These are phyloP conservation scores for Suhomyces vadensis DNA, from an alignment of 805 yeast genomes.

Conservation along the genomic window DNA sequence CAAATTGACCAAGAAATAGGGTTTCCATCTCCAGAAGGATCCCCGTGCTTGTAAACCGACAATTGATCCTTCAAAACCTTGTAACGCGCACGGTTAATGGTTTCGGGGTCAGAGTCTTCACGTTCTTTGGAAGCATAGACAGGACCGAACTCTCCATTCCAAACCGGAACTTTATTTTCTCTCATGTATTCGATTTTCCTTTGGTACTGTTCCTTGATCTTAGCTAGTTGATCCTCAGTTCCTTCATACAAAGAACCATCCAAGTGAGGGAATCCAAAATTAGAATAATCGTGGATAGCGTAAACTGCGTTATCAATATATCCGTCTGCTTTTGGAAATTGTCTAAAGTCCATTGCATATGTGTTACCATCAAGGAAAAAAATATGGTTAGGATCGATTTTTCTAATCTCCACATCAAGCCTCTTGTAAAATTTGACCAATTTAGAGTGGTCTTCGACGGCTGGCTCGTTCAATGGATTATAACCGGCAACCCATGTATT, in stretches of 20 bases:
- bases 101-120: conserved; percentile 41
- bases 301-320: conserved; percentile 48
- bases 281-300: conserved; percentile 50
- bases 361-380: conserved; percentile 53
- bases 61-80: conserved; percentile 48
- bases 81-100: conserved; percentile 42
- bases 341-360: conserved; percentile 51
- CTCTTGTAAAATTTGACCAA: conserved; percentile 40
- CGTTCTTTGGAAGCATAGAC: conserved; percentile 46
- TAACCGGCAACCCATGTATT: conserved; percentile 56
- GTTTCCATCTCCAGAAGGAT: conserved; percentile 47
- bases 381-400: conserved; percentile 50
- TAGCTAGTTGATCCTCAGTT: conserved; percentile 33
- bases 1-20: conserved; percentile 55
- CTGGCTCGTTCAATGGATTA: conserved; percentile 55
- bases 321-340: conserved; percentile 36
- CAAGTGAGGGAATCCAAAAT: conserved; percentile 45
- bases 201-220: conserved; percentile 39
- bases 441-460: conserved; percentile 43
- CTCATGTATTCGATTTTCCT: conserved; percentile 47
- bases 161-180: conserved; percentile 45
- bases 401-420: conserved; percentile 41
- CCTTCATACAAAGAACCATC: conserved; percentile 36
- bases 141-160: conserved; percentile 58
- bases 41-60: conserved; percentile 44